A percentile compares a stretch with the other conserved stretches of the same genome.
These are phyloP conservation scores for Colletotrichum chrysophilum DNA, from an alignment of 2,329 filamentous ascomycete genomes.

Conservation along the genomic window DNA sequence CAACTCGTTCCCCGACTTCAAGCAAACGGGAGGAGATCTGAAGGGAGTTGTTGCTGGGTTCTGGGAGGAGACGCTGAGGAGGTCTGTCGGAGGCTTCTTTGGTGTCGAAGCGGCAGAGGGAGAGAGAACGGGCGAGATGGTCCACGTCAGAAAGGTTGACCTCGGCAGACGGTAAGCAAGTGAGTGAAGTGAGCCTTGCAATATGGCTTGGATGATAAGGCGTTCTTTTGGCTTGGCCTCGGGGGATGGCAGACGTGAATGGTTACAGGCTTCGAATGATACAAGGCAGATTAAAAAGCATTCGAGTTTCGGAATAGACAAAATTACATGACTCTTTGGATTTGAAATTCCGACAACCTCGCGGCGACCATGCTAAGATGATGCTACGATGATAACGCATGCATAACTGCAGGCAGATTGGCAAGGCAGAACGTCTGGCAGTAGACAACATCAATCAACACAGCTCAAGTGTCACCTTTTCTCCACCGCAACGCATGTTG, in stretches of 20 bases:
- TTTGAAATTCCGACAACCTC: neutral
- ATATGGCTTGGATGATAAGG: neutral
- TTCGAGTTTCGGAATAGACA: neutral
- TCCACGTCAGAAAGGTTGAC: slow-evolving; percentile 58
- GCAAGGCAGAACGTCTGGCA: neutral
- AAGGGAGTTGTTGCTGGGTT: slow-evolving; percentile 75
- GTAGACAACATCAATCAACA: neutral
- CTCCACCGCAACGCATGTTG: neutral
- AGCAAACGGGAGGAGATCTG: slow-evolving; percentile 82
- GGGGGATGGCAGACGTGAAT: neutral
- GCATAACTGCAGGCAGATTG: neutral
- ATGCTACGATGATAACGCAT: neutral
- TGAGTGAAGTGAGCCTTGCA: slow-evolving; percentile 22
- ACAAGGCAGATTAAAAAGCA: neutral
- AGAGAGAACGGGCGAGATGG: slow-evolving; percentile 44
- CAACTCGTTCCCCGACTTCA: slow-evolving; percentile 96
- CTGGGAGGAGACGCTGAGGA: slow-evolving; percentile 75
- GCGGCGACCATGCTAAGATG: neutral
- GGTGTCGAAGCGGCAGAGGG: slow-evolving; percentile 26
- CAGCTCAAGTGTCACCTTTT: neutral
- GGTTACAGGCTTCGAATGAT: neutral
- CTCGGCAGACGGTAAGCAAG: slow-evolving; percentile 49
- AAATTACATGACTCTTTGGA: neutral
- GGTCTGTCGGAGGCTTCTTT: slow-evolving; percentile 75
- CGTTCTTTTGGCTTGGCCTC: neutral